Evolutionary conservation across 495 filamentous ascomycete species (phyloP), one percentile per base, ranked within the genome.

Genomic region (Penicillium simplicissimum): DNA sequence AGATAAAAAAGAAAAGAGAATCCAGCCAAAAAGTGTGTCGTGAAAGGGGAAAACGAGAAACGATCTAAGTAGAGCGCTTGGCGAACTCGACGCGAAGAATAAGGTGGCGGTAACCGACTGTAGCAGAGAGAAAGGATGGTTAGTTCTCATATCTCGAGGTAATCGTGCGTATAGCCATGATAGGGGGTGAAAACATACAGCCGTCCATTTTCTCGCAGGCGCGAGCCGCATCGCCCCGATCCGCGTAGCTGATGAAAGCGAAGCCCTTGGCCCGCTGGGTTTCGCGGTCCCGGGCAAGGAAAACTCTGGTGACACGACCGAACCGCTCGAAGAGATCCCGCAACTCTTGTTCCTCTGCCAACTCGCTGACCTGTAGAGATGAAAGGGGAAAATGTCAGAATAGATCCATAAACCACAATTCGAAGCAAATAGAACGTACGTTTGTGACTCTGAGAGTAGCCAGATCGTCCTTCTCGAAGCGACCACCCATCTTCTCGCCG

Each of bases 201-300:
- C 96, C 96, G 79, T 98, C 95, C 89, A 98, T 90, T 82, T 96
- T 98, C 79, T 90, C 88, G 78, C 93, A 97, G 8, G 95, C 95
- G 77, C 87, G 90, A 59, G 89, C 87, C 57, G 95, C 95, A 77
- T 98, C 96, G 60, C 79, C 75, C 65, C 94, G 84, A 64, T 98
- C 95, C 52, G 87, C 87, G 76, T 93, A 98, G 74, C 90, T 96
- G 79, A 98, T 96, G 74, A 98, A 98, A 17, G 95, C 95, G 70
- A 98, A 98, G 47, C 95, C 95, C 85, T 98, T 98, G 55, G 96
- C 95, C 66, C 92, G 72, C 58, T 90, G 89, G 36, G 96, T 98
- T 52, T 98, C 96, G 72, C 95, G 82, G 77, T 98, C 96, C 81
- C 96, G 96, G 63, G 95, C 95, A 63, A 98, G 76, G 83, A 98